Conservation (phyloP, 371 early-diverging fungal species). For the Apophysomyces sp. region DNA sequence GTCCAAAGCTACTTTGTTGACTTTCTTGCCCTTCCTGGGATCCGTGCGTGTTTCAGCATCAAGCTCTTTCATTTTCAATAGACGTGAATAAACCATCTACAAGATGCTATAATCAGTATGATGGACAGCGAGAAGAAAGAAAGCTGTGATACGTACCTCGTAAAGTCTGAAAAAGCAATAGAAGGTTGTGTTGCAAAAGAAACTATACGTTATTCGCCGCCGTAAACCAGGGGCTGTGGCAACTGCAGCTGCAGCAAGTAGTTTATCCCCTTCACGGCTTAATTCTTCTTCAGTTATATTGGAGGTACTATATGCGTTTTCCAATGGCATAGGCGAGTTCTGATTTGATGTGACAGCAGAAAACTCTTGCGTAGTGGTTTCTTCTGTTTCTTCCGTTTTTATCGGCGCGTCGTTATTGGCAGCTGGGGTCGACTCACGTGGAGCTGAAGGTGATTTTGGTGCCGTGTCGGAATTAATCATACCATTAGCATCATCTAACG, state of each 20-base stretch:
- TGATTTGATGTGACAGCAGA: slow-evolving; percentile 28
- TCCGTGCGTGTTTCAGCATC: slow-evolving; percentile 59
- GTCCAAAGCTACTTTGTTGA: slow-evolving; percentile 77
- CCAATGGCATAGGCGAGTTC: slow-evolving; percentile 20
- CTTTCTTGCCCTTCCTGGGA: slow-evolving; percentile 57
- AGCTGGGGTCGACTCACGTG: slow-evolving; percentile 13
- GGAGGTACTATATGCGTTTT: slow-evolving; percentile 21
- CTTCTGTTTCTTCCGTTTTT: slow-evolving; percentile 13
- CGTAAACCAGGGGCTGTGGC: slow-evolving; percentile 40
- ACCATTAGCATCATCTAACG: slow-evolving; percentile 14
- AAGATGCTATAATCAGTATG: slow-evolving; percentile 5
- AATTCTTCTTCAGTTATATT: slow-evolving; percentile 3
- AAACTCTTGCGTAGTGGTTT: slow-evolving; percentile 25
- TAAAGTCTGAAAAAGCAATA: slow-evolving; percentile 90
- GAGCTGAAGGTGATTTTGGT: slow-evolving; percentile 12
- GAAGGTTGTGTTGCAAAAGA: slow-evolving; percentile 76
- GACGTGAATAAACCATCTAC: slow-evolving; percentile 79
- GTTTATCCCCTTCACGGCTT: slow-evolving; percentile 15
- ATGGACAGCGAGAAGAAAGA: not conserved
- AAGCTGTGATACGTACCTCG: slow-evolving; percentile 50
- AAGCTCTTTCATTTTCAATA: slow-evolving; percentile 75
- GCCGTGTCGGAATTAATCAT: not conserved
- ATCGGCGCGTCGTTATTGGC: not conserved
- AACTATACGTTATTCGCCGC: slow-evolving; percentile 48
- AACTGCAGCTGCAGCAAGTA: slow-evolving; percentile 49